These are phyloP conservation scores for Fermentozyma sake DNA, from an alignment of 1,139 yeast species.

Conservation along the genomic window DNA sequence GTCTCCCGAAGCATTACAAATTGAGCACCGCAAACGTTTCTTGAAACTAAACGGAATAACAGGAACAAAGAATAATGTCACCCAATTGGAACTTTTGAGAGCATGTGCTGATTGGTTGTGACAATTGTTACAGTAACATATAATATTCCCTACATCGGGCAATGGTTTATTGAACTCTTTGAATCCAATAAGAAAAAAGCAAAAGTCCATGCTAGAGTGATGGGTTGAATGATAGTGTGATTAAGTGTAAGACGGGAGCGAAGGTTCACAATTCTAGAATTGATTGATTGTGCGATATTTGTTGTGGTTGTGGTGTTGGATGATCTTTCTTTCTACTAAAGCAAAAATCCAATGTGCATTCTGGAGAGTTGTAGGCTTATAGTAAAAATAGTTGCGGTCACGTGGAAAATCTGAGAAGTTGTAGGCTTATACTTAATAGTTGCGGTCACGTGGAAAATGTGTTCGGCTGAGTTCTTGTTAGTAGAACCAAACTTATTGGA, in stretches of 20 bases:
- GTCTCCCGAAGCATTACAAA: constrained; percentile 42
- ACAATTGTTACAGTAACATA: constrained; percentile 24
- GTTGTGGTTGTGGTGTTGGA: no score
- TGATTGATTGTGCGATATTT: no score
- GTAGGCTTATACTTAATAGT: no score
- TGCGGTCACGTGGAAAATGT: no score
- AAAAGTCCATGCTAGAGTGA: constrained; percentile 5
- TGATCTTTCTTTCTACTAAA: no score
- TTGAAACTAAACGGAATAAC: constrained; percentile 38
- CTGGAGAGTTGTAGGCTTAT: no score
- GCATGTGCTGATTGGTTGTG: constrained; percentile 46
- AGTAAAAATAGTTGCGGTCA: no score
- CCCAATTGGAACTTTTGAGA: constrained; percentile 35
- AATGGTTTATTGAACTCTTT: constrained; percentile 15
- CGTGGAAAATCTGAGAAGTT: no score
- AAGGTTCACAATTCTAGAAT: no score
- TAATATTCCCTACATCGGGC: constrained; percentile 11
- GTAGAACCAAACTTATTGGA: no score
- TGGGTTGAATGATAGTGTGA: neutral
- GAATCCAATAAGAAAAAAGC: constrained; percentile 10
- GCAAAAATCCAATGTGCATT: no score
- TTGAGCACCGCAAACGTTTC: constrained; percentile 37
- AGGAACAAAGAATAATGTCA: constrained; percentile 45
- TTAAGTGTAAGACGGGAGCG: neutral
- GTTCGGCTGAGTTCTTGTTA: no score